phyloP scores from a whole-genome alignment of 306 rosid genomes.

The Gastrolobium bilobum region DNA sequence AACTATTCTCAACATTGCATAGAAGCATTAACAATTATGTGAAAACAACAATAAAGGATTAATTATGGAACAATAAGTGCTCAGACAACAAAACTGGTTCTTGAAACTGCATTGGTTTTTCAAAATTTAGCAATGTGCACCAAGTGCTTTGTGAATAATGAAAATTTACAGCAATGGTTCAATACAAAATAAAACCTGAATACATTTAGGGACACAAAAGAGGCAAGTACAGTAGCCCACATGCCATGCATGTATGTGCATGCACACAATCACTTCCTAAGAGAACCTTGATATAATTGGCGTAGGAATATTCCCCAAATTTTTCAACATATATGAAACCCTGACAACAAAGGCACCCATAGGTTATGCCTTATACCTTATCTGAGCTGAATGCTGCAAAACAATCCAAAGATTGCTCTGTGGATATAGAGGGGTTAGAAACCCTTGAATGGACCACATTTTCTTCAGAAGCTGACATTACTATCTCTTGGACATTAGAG shows the following conservation, averaged over 20 bases:
- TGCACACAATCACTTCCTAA: constrained; percentile 38
- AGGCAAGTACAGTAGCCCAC: constrained; percentile 34
- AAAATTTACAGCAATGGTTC: constrained; percentile 45
- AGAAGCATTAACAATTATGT: background rate
- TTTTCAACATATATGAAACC: constrained; percentile 45
- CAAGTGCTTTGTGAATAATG: constrained; percentile 39
- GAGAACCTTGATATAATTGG: constrained; percentile 36
- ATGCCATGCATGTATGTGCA: constrained; percentile 31
- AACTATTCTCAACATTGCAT: background rate
- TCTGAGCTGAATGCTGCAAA: constrained; percentile 58
- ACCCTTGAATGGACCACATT: constrained; percentile 47
- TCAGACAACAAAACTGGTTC: constrained; percentile 31
- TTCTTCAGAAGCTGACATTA: constrained; percentile 52
- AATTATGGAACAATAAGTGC: constrained; percentile 22
- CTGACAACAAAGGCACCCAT: constrained; percentile 44
- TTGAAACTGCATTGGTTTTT: constrained; percentile 8
- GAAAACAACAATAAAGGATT: constrained; percentile 18
- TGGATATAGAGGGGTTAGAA: constrained; percentile 53
- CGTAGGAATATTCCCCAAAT: constrained; percentile 15
- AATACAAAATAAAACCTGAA: constrained; percentile 44
- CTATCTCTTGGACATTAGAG: constrained; percentile 48
- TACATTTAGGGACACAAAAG: constrained; percentile 34
- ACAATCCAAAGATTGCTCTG: constrained; percentile 54
- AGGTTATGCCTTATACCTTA: constrained; percentile 58
- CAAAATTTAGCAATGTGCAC: constrained; percentile 5